These are phyloP conservation scores for Russula sp. DNA, from an alignment of 768 basidiomycete genomes.

Conservation along the genomic window DNA sequence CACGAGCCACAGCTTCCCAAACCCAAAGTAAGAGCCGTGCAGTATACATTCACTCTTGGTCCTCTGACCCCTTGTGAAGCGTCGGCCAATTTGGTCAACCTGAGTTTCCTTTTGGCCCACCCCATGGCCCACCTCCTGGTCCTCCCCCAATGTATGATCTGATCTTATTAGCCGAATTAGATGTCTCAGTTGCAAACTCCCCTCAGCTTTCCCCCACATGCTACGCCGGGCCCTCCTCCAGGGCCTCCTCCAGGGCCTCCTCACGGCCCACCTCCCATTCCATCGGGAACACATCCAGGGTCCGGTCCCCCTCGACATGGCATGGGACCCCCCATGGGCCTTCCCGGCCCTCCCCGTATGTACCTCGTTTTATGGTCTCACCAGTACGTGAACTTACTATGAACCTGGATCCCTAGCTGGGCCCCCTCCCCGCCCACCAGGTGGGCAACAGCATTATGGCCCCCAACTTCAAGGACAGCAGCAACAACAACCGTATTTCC, in stretches of 20 bases:
- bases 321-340: slow-evolving; percentile 5
- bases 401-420: slow-evolving; percentile 23
- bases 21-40: slow-evolving; percentile 7
- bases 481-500: slow-evolving; percentile 40
- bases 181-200: background rate
- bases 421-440: slow-evolving; percentile 28
- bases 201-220: background rate
- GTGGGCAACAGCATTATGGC: slow-evolving; percentile 38
- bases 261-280: slow-evolving; percentile 15
- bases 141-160: slow-evolving; percentile 19
- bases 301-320: slow-evolving; percentile 7
- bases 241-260: slow-evolving; percentile 21
- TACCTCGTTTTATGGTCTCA: background rate
- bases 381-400: background rate
- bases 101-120: slow-evolving; percentile 13
- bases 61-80: slow-evolving; percentile 2
- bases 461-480: slow-evolving; percentile 33
- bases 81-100: slow-evolving; percentile 4
- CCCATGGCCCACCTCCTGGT: slow-evolving; percentile 24
- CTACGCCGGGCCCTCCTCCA: slow-evolving; percentile 13
- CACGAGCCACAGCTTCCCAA: slow-evolving; percentile 5
- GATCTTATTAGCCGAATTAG: background rate
- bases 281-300: slow-evolving; percentile 16
- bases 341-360: slow-evolving; percentile 26
- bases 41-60: background rate